These are phyloP conservation scores for Vanilla planifolia DNA, from an alignment of 106 monocot species.

Conservation along the genomic window DNA sequence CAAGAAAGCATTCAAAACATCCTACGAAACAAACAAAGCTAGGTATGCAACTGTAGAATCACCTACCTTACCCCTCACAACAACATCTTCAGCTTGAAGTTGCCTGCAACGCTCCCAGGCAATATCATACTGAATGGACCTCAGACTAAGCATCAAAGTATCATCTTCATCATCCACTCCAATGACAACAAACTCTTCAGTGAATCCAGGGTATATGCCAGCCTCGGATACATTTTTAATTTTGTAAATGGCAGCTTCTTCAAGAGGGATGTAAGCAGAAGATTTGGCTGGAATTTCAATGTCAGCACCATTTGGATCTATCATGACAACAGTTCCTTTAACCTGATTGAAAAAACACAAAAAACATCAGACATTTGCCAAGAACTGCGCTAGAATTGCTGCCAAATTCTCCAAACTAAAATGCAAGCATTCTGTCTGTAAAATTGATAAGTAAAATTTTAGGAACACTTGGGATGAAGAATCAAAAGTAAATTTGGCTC, in stretches of 20 bases:
- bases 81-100: slow-evolving; percentile 87
- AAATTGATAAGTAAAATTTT: too few species aligned
- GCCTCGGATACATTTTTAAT: slow-evolving; percentile 79
- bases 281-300: slow-evolving; percentile 89
- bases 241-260: slow-evolving; percentile 76
- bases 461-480: too few species aligned
- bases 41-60: not conserved
- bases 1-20: too few species aligned
- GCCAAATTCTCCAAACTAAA: not conserved
- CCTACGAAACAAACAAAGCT: too few species aligned
- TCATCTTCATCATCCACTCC: slow-evolving; percentile 67
- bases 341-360: slow-evolving; percentile 42
- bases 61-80: slow-evolving; percentile 93
- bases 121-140: slow-evolving; percentile 82
- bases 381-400: not conserved
- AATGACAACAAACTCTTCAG: slow-evolving; percentile 77
- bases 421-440: not conserved
- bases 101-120: slow-evolving; percentile 96
- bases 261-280: slow-evolving; percentile 75
- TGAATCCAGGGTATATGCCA: slow-evolving; percentile 75
- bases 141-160: slow-evolving; percentile 79
- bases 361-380: not conserved
- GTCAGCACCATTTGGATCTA: slow-evolving; percentile 51
- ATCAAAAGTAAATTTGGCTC: too few species aligned
- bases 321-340: slow-evolving; percentile 87